Base-by-base conservation (phyloP, 73 alveolate species). In the Loxodes magnus region DNA sequence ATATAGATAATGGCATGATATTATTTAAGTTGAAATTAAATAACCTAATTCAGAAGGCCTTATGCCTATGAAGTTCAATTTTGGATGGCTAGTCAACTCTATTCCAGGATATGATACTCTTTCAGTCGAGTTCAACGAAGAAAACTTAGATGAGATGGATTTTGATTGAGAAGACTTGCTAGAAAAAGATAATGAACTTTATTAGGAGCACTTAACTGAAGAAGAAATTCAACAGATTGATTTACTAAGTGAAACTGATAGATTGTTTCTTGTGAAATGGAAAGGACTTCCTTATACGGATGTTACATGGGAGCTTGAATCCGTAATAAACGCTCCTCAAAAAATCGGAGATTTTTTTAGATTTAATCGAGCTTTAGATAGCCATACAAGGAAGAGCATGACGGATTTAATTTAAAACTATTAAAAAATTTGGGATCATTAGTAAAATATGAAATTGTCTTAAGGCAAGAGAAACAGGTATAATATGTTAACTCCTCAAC, bases 241-340 rank as follows among this genome's bases (percentile, higher is more conserved):
- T 0, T 9, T 42, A 16, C 27, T 35, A 0, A 20, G 30, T 10
- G 67, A 67, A 27, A 46, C 56, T 5, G 82, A 74, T 26, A 21
- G 64, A 16, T 65, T 82, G 0, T 82, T 75, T 57, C 70, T 77
- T 4, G 75, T 82, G 17, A 82, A 82, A 46, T 82, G 95, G 95
- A 77, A 67, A 46, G 61, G 62, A 48, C 53, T 82, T n/a, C 66
- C 88, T 25, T 82, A 77, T 42, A 30, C 48, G 23, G 77, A 71
- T 36, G 7, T 77, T 3, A 71, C 95, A 9, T 82, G 95, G 95
- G 95, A 82, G 54, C 81, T 80, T 6, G 81, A 71, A 42, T 57
- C 76, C 7, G 22, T 65, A 1, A 21, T 82, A 17, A 61, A 60
- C 21, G 56, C 43, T 43, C 76, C 64, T 7, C 64, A 55, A 15